Evolutionary conservation across 1,284 basidiomycete species (phyloP).

Genomic region (Baeospora myosura): DNA sequence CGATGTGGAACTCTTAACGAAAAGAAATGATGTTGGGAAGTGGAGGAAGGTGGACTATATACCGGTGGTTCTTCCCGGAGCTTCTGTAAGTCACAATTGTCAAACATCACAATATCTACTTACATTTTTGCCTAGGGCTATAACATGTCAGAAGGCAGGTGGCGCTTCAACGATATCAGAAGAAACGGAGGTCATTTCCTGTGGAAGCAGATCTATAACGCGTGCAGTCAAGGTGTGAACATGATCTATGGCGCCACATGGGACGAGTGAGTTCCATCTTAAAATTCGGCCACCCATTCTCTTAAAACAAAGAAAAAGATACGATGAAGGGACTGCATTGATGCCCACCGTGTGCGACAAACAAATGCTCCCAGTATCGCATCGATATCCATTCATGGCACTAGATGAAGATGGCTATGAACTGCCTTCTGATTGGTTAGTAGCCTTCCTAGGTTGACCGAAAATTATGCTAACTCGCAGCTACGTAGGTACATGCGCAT

Average conservation of each 20-base stretch:
- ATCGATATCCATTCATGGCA: constrained; percentile 51
- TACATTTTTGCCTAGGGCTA: constrained; percentile 41
- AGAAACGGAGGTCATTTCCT: constrained; percentile 64
- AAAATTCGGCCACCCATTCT: neutral
- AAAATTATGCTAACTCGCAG: neutral
- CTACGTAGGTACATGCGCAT: constrained; percentile 70
- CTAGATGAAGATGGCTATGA: constrained; percentile 67
- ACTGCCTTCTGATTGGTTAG: constrained; percentile 64
- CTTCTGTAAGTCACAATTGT: constrained; percentile 45
- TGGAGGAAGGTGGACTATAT: constrained; percentile 58
- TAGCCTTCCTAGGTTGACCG: constrained; percentile 2
- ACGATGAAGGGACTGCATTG: constrained; percentile 73
- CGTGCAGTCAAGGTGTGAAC: constrained; percentile 48
- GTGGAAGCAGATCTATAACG: constrained; percentile 67
- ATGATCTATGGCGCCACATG: constrained; percentile 74
- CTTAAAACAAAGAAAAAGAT: constrained; percentile 34
- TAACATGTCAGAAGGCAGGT: constrained; percentile 59
- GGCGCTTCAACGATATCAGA: constrained; percentile 57
- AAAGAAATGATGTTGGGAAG: constrained; percentile 34
- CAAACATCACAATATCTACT: neutral
- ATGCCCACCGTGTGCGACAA: constrained; percentile 57
- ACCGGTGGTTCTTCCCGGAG: constrained; percentile 67
- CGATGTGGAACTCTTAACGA: constrained; percentile 51
- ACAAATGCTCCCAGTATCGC: constrained; percentile 50
- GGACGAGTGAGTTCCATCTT: constrained; percentile 54